Base-by-base conservation (phyloP, 2,329 filamentous ascomycete species). In the Huntiella bhutanensis region DNA sequence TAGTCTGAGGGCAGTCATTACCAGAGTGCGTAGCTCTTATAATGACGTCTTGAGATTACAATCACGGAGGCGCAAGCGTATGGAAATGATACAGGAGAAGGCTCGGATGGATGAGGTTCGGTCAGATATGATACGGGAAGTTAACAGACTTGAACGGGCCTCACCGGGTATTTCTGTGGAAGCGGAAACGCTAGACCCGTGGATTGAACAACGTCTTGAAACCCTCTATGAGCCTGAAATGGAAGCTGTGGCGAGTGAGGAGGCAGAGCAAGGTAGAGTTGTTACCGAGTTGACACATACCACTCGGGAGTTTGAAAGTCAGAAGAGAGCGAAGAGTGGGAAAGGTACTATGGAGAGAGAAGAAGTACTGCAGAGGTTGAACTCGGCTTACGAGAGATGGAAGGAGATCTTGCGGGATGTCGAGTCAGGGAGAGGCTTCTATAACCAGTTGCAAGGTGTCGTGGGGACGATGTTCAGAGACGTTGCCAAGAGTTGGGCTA, bases 341-440 rank as follows among this genome's bases (percentile, higher is more conserved):
- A 65, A 66, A 12, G 71, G 71, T 40, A 66, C 85, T 52, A 60
- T 63, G 50, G 86, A 93, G 57, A 76, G 91, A 11, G 88, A 96
- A 59, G 73, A 81, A 53, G 86, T 85, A 0, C 64, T 98, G 42
- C 91, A 98, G 61, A 77, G 73, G 51, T 67, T 98, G 7, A 88
- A 96, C 60, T 86, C 82, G 52, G 88, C 85, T 1, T 96, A 93
- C 59, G 77, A 86, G 61, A 92, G 88, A 62, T 96, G 96, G 66
- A 94, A 94, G 63, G 88, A 98, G 59, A 84, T 96, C 48, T 77
- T 94, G 48, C 83, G 75, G 53, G 94, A 96, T 57, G 70, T 95
- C 2, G 88, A 96, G 53, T 83, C 82, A 0, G 91, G 85, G 1
- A 71, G 88, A 45, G 95, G 91, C 59, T 98, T 98, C 59, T 98